Evolutionary conservation across 169 alveolate species (phyloP).

Genomic region (Cryptosporidium canis): DNA sequence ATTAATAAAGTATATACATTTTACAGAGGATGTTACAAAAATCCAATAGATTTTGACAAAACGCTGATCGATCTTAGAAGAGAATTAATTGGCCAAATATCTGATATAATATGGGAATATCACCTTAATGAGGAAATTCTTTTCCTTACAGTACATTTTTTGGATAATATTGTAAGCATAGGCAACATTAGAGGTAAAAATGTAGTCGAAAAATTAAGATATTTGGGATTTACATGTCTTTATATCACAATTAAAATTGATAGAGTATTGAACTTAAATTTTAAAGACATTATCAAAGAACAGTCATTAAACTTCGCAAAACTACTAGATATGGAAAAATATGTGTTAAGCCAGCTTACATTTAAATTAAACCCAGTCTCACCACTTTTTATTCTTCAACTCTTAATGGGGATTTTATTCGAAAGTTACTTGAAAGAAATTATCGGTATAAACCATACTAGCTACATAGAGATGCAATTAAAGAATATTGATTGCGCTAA

Average conservation of each 20-base stretch:
- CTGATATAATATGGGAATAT: constrained; percentile 44
- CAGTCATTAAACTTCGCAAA: neutral
- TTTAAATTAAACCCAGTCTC: constrained; percentile 56
- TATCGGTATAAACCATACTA: neutral
- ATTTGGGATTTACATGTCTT: constrained; percentile 40
- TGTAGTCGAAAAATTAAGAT: neutral
- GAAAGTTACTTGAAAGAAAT: constrained; percentile 43
- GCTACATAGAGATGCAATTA: neutral
- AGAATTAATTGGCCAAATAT: constrained; percentile 38
- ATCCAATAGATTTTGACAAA: neutral
- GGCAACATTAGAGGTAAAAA: neutral
- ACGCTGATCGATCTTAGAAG: constrained; percentile 24
- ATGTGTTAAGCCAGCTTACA: constrained; percentile 34
- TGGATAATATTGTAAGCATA: constrained; percentile 45
- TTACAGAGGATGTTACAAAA: constrained; percentile 38
- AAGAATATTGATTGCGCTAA: neutral
- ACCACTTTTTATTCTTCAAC: constrained; percentile 23
- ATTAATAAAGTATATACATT: neutral
- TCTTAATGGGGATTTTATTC: constrained; percentile 28
- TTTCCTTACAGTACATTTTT: constrained; percentile 15
- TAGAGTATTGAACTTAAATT: constrained; percentile 18
- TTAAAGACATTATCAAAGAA: constrained; percentile 14
- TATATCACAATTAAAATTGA: constrained; percentile 54
- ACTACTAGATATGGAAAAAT: constrained; percentile 8
- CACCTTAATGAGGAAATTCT: constrained; percentile 47